phyloP scores from a whole-genome alignment of 371 early-diverging fungal species.

The Mucor racemosus region DNA sequence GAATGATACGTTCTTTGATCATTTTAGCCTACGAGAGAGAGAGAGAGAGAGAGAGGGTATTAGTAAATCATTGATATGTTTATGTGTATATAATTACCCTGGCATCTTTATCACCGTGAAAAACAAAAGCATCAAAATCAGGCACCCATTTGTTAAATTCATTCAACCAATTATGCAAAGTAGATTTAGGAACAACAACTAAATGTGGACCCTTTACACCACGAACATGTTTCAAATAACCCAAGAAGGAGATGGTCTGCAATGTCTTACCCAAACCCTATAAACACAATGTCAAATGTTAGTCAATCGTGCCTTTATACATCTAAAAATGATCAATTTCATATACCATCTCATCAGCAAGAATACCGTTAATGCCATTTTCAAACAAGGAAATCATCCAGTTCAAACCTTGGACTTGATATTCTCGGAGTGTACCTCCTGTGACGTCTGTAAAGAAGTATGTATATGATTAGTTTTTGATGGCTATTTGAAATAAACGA shows the following conservation, averaged over 20 bases:
- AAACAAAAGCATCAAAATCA: slow-evolving; percentile 86
- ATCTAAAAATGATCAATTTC: not conserved
- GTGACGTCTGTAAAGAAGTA: slow-evolving; percentile 66
- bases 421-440: slow-evolving; percentile 91
- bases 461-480: too few species aligned
- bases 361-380: slow-evolving; percentile 98
- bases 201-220: slow-evolving; percentile 85
- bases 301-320: not conserved
- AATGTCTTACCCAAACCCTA: slow-evolving; percentile 99
- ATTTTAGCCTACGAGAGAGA: slow-evolving; percentile 50
- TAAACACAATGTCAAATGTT: not conserved
- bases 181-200: slow-evolving; percentile 98
- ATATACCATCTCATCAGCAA: slow-evolving; percentile 98
- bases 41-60: not conserved
- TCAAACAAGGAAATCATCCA: slow-evolving; percentile 98
- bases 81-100: slow-evolving; percentile 59
- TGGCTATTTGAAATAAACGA: not conserved
- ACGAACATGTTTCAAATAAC: slow-evolving; percentile 87
- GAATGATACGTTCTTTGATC: slow-evolving; percentile 57
- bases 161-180: slow-evolving; percentile 96
- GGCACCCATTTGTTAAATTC: slow-evolving; percentile 97
- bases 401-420: slow-evolving; percentile 98
- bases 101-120: slow-evolving; percentile 92
- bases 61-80: not conserved
- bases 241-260: slow-evolving; percentile 97